A percentile compares a stretch with the other conserved stretches of the same genome.
phyloP scores from a whole-genome alignment of 1,139 yeast genomes.

The Nakaseomyces delphensis region DNA sequence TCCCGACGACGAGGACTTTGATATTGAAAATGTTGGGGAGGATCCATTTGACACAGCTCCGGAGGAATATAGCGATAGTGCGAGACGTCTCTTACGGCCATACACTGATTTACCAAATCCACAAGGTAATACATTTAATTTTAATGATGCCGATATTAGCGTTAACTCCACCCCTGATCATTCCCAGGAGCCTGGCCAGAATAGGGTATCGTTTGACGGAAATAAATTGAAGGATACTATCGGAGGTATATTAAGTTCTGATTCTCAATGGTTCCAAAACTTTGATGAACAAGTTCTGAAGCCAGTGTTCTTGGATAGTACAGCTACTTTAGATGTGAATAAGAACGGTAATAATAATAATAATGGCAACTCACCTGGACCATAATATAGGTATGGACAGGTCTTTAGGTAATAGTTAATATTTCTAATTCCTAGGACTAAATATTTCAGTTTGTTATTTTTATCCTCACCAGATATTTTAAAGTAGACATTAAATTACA shows the following conservation, averaged over 20 bases:
- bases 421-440: too few relatives aligned
- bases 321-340: constrained; percentile 1
- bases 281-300: constrained; percentile 94
- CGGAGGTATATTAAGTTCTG: constrained; percentile 46
- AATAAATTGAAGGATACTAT: constrained; percentile 22
- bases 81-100: constrained; percentile 1
- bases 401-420: too few relatives aligned
- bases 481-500: too few relatives aligned
- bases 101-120: constrained; percentile 3
- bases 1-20: constrained; percentile 90
- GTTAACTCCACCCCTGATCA: background rate
- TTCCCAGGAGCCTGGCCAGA: constrained; percentile 2
- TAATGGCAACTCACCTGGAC: constrained; percentile 1
- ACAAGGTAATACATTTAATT: constrained; percentile 32
- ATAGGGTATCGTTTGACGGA: constrained; percentile 17
- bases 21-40: constrained; percentile 48
- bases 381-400: background rate
- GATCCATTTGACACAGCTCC: constrained; percentile 2
- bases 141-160: constrained; percentile 4
- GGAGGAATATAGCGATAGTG: background rate
- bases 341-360: background rate
- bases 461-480: background rate
- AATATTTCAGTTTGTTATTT: too few relatives aligned
- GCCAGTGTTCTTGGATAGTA: constrained; percentile 77
- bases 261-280: constrained; percentile 84